Evolutionary conservation across 257 asterid species (phyloP).

Genomic region (Catharanthus roseus): DNA sequence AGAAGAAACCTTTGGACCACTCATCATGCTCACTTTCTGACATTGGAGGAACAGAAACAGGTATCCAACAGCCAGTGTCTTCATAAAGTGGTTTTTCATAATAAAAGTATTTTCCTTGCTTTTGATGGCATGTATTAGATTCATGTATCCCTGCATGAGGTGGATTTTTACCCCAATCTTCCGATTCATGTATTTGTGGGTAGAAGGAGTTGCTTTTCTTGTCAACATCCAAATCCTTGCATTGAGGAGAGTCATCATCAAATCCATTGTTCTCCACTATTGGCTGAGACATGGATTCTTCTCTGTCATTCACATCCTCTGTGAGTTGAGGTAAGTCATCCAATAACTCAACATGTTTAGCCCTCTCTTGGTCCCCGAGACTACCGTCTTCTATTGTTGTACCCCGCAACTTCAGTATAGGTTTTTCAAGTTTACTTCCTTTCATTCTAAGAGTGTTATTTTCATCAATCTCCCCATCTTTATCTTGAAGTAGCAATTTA

Average conservation of each 20-base stretch:
- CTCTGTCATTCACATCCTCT: conserved; percentile 22
- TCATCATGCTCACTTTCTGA: conserved; percentile 73
- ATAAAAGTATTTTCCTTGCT: conserved; percentile 61
- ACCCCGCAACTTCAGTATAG: conserved; percentile 9
- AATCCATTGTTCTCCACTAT: conserved; percentile 12
- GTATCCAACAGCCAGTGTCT: conserved; percentile 96
- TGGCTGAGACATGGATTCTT: conserved; percentile 18
- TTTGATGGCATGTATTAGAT: conserved; percentile 18
- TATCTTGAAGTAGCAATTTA: conserved; percentile 25
- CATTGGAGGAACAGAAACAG: conserved; percentile 98
- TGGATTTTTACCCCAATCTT: not conserved
- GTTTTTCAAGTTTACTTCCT: conserved; percentile 20
- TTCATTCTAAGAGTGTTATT: conserved; percentile 17
- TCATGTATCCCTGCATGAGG: conserved; percentile 13
- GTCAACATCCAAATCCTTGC: conserved; percentile 13
- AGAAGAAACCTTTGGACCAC: conserved; percentile 71
- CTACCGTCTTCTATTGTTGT: not conserved
- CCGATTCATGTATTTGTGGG: conserved; percentile 15
- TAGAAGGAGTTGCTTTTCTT: conserved; percentile 16
- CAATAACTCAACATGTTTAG: conserved; percentile 14
- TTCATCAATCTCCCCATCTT: conserved; percentile 26
- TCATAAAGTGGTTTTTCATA: conserved; percentile 74
- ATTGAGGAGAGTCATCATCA: conserved; percentile 19
- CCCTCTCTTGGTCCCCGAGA: conserved; percentile 4
- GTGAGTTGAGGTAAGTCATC: conserved; percentile 10